A percentile compares a stretch with the other conserved stretches of the same genome.
Evolutionary conservation across 768 basidiomycete species (phyloP).

Genomic region (Sarcodon sp.): DNA sequence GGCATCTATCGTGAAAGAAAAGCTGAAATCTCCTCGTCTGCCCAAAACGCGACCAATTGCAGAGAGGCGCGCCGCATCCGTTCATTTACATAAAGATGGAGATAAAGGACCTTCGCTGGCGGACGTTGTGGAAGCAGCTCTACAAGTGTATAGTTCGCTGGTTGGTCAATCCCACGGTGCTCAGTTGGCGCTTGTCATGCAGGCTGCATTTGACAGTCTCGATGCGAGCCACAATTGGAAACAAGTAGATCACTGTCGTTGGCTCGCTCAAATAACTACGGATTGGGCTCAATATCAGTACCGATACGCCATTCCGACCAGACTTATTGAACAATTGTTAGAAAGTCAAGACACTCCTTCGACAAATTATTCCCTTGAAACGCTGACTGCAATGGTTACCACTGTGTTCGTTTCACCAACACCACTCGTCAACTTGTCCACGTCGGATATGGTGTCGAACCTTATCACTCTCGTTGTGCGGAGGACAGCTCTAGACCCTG

Average conservation of each 20-base stretch:
- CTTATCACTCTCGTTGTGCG: conserved; percentile 66
- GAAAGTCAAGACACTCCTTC: conserved; percentile 41
- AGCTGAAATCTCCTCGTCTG: conserved; percentile 66
- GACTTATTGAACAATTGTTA: conserved; percentile 67
- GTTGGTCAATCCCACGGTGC: conserved; percentile 63
- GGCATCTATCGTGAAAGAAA: conserved; percentile 47
- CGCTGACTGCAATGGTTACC: conserved; percentile 65
- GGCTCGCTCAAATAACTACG: conserved; percentile 67
- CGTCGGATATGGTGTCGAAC: conserved; percentile 77
- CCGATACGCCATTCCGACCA: conserved; percentile 79
- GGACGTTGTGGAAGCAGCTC: conserved; percentile 65
- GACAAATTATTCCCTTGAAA: conserved; percentile 33
- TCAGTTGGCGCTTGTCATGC: conserved; percentile 63
- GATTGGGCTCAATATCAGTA: conserved; percentile 92
- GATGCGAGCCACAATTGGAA: conserved; percentile 52
- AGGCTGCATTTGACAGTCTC: conserved; percentile 58
- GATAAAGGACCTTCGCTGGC: conserved; percentile 66
- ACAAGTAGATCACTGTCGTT: conserved; percentile 60
- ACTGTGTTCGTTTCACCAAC: conserved; percentile 73
- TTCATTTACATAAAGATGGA: conserved; percentile 81
- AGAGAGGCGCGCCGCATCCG: conserved; percentile 79
- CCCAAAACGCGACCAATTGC: conserved; percentile 66
- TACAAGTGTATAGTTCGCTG: conserved; percentile 61
- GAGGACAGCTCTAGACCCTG: conserved; percentile 43
- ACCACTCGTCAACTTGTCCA: conserved; percentile 81